These are phyloP conservation scores for Penicillium waksmanii DNA, from an alignment of 495 filamentous ascomycete species.

Conservation along the genomic window DNA sequence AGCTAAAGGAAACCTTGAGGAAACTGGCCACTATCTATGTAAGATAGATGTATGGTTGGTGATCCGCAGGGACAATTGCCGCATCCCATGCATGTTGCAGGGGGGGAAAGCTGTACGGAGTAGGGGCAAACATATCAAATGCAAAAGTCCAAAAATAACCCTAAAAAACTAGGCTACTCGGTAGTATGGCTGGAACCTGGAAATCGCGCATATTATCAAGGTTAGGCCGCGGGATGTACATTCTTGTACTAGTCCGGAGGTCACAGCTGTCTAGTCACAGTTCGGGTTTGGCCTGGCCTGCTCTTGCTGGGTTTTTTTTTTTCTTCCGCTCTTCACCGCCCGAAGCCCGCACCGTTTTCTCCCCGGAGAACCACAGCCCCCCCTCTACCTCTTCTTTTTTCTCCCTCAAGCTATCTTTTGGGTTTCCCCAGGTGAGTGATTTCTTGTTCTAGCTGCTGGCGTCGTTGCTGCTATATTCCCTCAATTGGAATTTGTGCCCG, in stretches of 20 bases:
- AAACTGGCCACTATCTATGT: neutral
- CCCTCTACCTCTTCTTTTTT: conserved; percentile 2
- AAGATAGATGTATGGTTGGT: neutral
- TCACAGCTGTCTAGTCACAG: neutral
- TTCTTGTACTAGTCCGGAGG: neutral
- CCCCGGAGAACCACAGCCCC: neutral
- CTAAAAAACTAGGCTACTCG: neutral
- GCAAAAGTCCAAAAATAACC: neutral
- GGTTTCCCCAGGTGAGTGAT: conserved; percentile 18
- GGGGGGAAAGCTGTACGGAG: neutral
- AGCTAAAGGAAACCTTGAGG: neutral
- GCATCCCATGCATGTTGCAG: conserved; percentile 11
- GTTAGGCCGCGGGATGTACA: conserved; percentile 1
- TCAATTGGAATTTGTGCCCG: neutral
- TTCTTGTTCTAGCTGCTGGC: conserved; percentile 5
- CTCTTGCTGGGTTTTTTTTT: neutral
- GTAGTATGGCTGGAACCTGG: neutral
- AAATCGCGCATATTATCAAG: conserved; percentile 9
- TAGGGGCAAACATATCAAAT: neutral
- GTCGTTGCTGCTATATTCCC: conserved; percentile 11
- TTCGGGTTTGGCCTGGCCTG: neutral
- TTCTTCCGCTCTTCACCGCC: conserved; percentile 9
- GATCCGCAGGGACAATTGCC: conserved; percentile 9
- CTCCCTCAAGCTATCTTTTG: neutral
- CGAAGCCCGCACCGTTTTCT: neutral